Conservation (phyloP, 2,329 filamentous ascomycete genomes). For the Alternaria panax region DNA sequence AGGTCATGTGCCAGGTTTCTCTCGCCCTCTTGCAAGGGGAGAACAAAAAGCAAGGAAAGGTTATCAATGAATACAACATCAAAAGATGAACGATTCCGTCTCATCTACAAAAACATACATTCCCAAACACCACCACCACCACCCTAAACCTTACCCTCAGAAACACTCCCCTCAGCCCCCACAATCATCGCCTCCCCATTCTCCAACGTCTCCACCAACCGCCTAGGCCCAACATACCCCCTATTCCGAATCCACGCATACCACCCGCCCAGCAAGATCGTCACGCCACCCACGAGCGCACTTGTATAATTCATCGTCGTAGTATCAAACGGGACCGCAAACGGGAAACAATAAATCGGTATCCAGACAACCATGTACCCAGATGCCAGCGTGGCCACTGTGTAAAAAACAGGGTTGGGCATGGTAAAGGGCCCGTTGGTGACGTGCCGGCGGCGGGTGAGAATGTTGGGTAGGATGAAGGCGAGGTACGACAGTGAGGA, state of each 20-base stretch:
- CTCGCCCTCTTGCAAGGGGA: too few relatives aligned
- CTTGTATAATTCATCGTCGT: slow-evolving; percentile 63
- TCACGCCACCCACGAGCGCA: slow-evolving; percentile 61
- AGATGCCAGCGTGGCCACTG: slow-evolving; percentile 61
- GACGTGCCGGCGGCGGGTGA: slow-evolving; percentile 53
- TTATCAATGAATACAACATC: neutral
- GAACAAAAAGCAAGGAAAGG: too few relatives aligned
- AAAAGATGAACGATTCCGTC: neutral
- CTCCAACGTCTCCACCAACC: slow-evolving; percentile 29
- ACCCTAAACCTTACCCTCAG: neutral
- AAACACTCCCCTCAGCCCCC: neutral
- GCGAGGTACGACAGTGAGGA: slow-evolving; percentile 66
- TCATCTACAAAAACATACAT: too few relatives aligned
- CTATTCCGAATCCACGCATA: slow-evolving; percentile 46
- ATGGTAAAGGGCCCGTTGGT: slow-evolving; percentile 67
- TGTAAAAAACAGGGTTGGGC: slow-evolving; percentile 49
- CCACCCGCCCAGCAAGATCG: slow-evolving; percentile 59
- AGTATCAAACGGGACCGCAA: slow-evolving; percentile 55
- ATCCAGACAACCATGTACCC: slow-evolving; percentile 67
- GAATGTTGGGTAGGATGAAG: slow-evolving; percentile 63
- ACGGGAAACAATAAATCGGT: slow-evolving; percentile 69
- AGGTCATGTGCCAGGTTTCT: too few relatives aligned
- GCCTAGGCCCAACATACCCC: slow-evolving; percentile 51
- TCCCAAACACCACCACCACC: neutral
- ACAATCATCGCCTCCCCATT: slow-evolving; percentile 10